Base-by-base conservation (phyloP, 78 protist species). In the Anaeramoeba ignava region DNA sequence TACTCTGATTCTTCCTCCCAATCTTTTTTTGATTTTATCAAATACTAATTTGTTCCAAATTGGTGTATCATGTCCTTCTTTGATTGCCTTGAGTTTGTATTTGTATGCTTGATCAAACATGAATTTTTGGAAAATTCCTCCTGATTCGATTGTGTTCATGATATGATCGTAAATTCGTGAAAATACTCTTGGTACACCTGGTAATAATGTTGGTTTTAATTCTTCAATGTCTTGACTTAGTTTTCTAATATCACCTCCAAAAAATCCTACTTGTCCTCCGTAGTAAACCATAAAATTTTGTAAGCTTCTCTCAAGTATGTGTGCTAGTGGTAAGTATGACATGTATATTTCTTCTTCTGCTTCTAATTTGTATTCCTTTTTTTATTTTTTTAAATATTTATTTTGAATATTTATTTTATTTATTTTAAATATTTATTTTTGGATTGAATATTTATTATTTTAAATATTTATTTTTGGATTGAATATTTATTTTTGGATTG, bases 211-310 rank as follows among this genome's bases (percentile, higher is more conserved):
- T 37, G 85, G 85, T 80, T 3, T 1, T 33, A 83, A 80, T 27
- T 39, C 1, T 40, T 23, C 42, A 37, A 83, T 2, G 78, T 83
- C 85, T 8, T 83, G 82, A 3, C 33, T 3, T 23, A 83, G 80
- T 39, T 83, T 37, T 39, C 82, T 33, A 2, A 40, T 83, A 82
- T 87, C 82, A 1, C 90, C 89, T 39, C 39, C 38, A 40, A 2
- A 88, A 54, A 82, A 89, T 34, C 91, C 89, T 41, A 91, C 33
- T 33, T 36, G 36, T 12, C 81, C 90, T 40, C 93, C 91, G 73
- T 8, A 1, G 1, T 41, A 3, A 23, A 84, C 2, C 3, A 73
- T 33, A 2, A 41, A 2, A 3, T 2, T 33, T n/a, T 38, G 40
- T 34, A 79, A 33, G 12, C 54, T 36, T 41, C 83, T 41, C 36